Base-by-base conservation (phyloP, 2,329 filamentous ascomycete species). In the Alternaria brassicicola region DNA sequence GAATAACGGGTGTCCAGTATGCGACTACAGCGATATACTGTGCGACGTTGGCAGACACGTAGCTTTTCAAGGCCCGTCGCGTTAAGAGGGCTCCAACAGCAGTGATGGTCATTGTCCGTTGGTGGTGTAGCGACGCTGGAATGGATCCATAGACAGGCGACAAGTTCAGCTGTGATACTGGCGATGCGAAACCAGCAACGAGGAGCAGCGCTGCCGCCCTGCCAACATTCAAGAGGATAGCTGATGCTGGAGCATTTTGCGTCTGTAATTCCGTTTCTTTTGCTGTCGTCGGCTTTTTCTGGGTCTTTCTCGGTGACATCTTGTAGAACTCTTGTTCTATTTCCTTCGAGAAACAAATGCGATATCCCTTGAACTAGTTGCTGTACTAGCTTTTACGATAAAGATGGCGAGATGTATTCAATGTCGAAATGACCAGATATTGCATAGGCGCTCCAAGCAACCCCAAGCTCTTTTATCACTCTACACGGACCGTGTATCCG, bases 141-240 rank as follows among this genome's bases (percentile, higher is more conserved):
- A 96, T 91, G 15, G 89, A 88, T 51, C 95, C 95, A 77, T 96
- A 98, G 10, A 96, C 90, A 2, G 95, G 95, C 19, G 92, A 91
- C 31, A 98, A 82, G 36, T 86, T 88, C 62, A 93, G 82, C 72
- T 92, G 87, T 1, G 91, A 94, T 57, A 89, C 85, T 62, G 88
- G 87, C 45, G 89, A 88, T 59, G 85, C 87, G 39, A 88, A 73
- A 42, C 88, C 90, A 9, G 86, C 83, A 43, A 90, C 79, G 25
- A 81, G 66, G 61, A 88, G 79, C 15, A 88, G 71, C 17, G 70
- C 73, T 55, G 65, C 65, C 45, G 77, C 76, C 45, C 70, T 66
- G 28, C 66, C 69, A n/a, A 74, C 62, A 59, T 73, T 74, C 39
- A 68, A 72, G 26, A 76, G 50, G 2, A 76, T 41, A 9, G 63